Conservation (phyloP, 805 yeast genomes). For the Saturnispora dispora region DNA sequence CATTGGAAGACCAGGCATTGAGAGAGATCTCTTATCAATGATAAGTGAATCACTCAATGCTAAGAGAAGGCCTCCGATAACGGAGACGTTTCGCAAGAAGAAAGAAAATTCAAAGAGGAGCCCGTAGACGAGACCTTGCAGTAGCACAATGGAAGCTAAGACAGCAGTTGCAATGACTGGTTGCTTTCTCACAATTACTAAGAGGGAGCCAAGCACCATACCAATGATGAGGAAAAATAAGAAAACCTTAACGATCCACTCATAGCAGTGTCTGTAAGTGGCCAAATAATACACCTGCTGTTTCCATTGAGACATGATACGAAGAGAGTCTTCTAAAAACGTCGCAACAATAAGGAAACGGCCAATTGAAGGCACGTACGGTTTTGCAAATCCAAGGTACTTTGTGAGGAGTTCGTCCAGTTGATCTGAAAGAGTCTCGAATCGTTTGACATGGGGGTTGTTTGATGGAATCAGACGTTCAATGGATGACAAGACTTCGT, state of each 20-base stretch:
- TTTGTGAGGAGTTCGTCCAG: conserved; percentile 48
- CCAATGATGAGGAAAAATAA: conserved; percentile 51
- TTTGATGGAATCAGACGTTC: conserved; percentile 23
- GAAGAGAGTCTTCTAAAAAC: conserved; percentile 77
- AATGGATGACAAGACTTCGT: neutral
- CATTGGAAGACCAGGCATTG: conserved; percentile 71
- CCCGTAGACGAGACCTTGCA: conserved; percentile 87
- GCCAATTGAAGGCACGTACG: conserved; percentile 81
- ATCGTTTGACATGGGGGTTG: conserved; percentile 27
- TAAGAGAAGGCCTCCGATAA: conserved; percentile 84
- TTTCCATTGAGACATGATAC: conserved; percentile 81
- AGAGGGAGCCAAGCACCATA: conserved; percentile 66
- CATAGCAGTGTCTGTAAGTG: conserved; percentile 71
- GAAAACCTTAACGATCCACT: conserved; percentile 66
- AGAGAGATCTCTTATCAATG: conserved; percentile 55
- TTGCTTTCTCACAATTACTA: conserved; percentile 60
- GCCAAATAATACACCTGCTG: conserved; percentile 83
- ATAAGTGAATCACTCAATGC: conserved; percentile 83
- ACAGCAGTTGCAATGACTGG: conserved; percentile 63
- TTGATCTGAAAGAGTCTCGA: conserved; percentile 43
- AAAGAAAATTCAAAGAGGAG: conserved; percentile 72
- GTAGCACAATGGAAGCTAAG: conserved; percentile 58
- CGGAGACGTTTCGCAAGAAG: conserved; percentile 78
- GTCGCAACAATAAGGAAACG: conserved; percentile 89
- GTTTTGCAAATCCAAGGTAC: conserved; percentile 45